phyloP scores from a whole-genome alignment of 257 asterid species.

The Misopates orontium region DNA sequence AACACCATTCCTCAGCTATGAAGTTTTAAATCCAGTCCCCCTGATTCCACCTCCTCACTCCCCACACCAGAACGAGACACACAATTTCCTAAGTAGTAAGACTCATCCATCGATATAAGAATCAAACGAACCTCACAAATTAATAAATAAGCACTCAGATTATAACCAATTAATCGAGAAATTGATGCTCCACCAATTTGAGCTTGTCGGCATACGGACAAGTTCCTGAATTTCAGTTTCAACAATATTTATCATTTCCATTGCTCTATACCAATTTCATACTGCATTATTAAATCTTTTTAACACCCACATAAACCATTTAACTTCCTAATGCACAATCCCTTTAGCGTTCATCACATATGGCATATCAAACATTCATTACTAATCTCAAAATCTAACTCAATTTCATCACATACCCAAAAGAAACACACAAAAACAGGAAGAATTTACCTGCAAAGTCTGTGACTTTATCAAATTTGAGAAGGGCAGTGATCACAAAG shows the following conservation, averaged over 20 bases:
- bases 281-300: not conserved
- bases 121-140: not conserved
- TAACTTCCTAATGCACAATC: not conserved
- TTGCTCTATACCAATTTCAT: not conserved
- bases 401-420: slow-evolving; percentile 20
- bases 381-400: not conserved
- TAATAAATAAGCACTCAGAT: not conserved
- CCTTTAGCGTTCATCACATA: not conserved
- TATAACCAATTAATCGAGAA: not conserved
- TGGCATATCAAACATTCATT: not conserved
- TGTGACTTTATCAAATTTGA: slow-evolving; percentile 87
- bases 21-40: slow-evolving; percentile 6
- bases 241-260: not conserved
- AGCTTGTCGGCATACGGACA: not conserved
- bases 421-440: not conserved
- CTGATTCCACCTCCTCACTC: slow-evolving; percentile 7
- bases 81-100: not conserved
- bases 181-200: slow-evolving; percentile 2
- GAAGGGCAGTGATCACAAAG: slow-evolving; percentile 85
- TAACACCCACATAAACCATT: not conserved
- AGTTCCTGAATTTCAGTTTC: not conserved
- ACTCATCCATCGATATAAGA: not conserved
- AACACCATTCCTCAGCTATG: slow-evolving; percentile 4
- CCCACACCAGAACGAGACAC: not conserved
- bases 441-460: slow-evolving; percentile 79